phyloP scores from a whole-genome alignment of 2,329 filamentous ascomycete genomes.

The Colletotrichum phormii region DNA sequence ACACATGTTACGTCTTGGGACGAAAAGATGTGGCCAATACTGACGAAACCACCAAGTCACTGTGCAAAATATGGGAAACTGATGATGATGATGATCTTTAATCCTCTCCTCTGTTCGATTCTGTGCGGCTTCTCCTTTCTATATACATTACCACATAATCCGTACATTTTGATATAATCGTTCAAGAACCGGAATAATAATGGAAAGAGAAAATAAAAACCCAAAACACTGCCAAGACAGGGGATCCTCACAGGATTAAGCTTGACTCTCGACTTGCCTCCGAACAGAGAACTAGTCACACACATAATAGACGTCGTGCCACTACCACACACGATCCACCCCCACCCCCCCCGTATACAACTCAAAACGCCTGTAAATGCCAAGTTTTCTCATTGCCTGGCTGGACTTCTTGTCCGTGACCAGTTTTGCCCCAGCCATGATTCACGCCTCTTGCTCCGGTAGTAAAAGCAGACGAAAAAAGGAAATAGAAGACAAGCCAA shows the following conservation, averaged over 20 bases:
- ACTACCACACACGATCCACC: not conserved
- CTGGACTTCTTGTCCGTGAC: constrained; percentile 16
- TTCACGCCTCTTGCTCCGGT: constrained; percentile 32
- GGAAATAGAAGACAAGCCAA: not conserved
- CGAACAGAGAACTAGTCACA: not conserved
- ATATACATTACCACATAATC: constrained; percentile 36
- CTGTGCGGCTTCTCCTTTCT: constrained; percentile 6
- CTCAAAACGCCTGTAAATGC: constrained; percentile 36
- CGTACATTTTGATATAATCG: constrained; percentile 21
- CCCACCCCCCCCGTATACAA: not conserved
- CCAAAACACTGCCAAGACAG: constrained; percentile 24
- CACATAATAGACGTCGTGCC: not conserved
- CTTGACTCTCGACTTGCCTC: not conserved
- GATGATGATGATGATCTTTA: constrained; percentile 2
- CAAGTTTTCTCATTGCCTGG: constrained; percentile 34
- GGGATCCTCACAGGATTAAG: constrained; percentile 2
- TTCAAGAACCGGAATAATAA: not conserved
- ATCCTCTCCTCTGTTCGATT: constrained; percentile 24
- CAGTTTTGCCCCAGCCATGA: constrained; percentile 29
- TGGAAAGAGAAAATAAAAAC: not conserved
- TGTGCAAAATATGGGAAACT: not conserved
- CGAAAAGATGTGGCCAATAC: not conserved
- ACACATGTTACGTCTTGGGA: not conserved
- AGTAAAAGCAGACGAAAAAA: not conserved
- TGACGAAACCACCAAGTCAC: not conserved